These are phyloP conservation scores for Elsinoe perseae DNA, from an alignment of 2,329 filamentous ascomycete genomes.

Conservation along the genomic window DNA sequence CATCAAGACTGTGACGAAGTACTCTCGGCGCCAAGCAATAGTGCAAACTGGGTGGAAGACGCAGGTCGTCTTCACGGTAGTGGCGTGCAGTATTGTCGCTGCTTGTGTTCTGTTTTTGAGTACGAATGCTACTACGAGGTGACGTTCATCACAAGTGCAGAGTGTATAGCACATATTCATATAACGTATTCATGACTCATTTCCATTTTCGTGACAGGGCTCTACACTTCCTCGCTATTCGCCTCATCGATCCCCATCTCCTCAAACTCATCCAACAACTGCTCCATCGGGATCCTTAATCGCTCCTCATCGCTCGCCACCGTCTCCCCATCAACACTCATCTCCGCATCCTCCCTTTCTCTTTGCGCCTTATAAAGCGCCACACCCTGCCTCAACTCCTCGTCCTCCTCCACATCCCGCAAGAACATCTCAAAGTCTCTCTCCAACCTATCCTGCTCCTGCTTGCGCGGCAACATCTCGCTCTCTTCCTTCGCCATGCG, in stretches of 20 bases:
- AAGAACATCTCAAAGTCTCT: slow-evolving; percentile 96
- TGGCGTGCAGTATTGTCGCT: slow-evolving; percentile 56
- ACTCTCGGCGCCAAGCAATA: slow-evolving; percentile 67
- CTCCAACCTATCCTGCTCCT: slow-evolving; percentile 81
- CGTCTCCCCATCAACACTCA: slow-evolving; percentile 53
- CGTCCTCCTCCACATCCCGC: slow-evolving; percentile 91
- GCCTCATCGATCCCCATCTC: slow-evolving; percentile 66
- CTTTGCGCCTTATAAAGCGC: slow-evolving; percentile 69
- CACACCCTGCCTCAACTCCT: slow-evolving; percentile 74
- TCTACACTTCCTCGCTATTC: slow-evolving; percentile 19
- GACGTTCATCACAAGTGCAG: no score
- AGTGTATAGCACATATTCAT: no score
- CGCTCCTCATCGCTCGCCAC: slow-evolving; percentile 50
- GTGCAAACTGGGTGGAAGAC: slow-evolving; percentile 94
- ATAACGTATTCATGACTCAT: no score
- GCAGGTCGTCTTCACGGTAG: slow-evolving; percentile 60
- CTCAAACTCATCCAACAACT: slow-evolving; percentile 83
- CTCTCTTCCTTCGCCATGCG: slow-evolving; percentile 86
- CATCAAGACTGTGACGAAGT: slow-evolving; percentile 72
- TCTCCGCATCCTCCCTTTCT: slow-evolving; percentile 44
- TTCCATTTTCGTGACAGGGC: background rate
- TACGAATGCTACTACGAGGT: slow-evolving; percentile 29
- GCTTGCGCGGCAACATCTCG: slow-evolving; percentile 76
- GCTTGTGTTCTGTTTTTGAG: slow-evolving; percentile 57
- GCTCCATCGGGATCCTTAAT: slow-evolving; percentile 43